Conservation (phyloP, 2,329 filamentous ascomycete species). For the Hymenoscyphus occultus region DNA sequence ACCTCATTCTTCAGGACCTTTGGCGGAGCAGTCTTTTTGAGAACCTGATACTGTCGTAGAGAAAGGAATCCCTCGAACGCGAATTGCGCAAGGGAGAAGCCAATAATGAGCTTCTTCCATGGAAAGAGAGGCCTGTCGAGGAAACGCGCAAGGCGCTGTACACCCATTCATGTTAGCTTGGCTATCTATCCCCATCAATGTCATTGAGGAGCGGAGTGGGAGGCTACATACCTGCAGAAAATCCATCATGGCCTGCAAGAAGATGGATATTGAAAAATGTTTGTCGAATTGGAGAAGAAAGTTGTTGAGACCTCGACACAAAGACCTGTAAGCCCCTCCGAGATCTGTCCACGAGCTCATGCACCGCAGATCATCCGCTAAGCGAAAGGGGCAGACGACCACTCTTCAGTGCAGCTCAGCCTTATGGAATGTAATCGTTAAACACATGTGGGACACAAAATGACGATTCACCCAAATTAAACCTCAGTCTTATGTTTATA, state of each 20-base stretch:
- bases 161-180: conserved; percentile 21
- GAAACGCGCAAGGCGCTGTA: conserved; percentile 71
- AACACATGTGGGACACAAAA: too few species aligned
- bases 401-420: not conserved
- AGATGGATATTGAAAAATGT: conserved; percentile 3
- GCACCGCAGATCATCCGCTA: not conserved
- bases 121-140: conserved; percentile 92
- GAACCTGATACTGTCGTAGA: conserved; percentile 82
- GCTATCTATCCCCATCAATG: not conserved
- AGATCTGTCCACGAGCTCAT: conserved; percentile 4
- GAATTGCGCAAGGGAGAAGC: conserved; percentile 91
- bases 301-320: not conserved
- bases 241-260: conserved; percentile 33
- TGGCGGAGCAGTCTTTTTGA: conserved; percentile 76
- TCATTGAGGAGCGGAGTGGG: not conserved
- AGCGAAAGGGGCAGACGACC: not conserved
- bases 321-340: not conserved
- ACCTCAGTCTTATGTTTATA: too few species aligned
- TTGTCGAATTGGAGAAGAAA: not conserved
- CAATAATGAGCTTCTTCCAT: conserved; percentile 94
- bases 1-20: conserved; percentile 87
- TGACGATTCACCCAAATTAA: too few species aligned
- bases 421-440: too few species aligned
- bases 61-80: conserved; percentile 87
- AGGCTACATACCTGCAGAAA: conserved; percentile 35